Conservation (phyloP, 768 basidiomycete genomes). For the Nidularia pulvinata region DNA sequence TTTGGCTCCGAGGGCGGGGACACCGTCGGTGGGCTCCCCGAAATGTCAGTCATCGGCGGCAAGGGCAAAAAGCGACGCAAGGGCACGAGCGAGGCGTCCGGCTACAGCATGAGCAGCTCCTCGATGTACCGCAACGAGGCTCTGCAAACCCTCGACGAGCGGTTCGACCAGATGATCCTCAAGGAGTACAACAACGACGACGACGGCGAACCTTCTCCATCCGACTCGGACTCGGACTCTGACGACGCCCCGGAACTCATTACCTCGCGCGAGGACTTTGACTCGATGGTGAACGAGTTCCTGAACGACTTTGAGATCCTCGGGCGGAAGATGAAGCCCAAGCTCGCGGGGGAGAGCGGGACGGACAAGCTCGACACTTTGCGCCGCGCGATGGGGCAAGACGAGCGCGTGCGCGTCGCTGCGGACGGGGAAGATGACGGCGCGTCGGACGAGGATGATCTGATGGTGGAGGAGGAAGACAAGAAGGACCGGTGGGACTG, state of each 20-base stretch:
- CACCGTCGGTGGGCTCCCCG: slow-evolving; percentile 75
- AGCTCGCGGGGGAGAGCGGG: slow-evolving; percentile 71
- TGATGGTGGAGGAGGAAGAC: slow-evolving; percentile 46
- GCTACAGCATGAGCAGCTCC: slow-evolving; percentile 97
- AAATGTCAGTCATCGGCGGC: slow-evolving; percentile 77
- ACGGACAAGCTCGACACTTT: slow-evolving; percentile 81
- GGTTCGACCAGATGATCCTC: slow-evolving; percentile 89
- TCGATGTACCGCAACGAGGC: slow-evolving; percentile 95
- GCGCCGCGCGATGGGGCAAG: slow-evolving; percentile 75
- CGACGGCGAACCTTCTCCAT: slow-evolving; percentile 26
- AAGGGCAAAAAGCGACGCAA: slow-evolving; percentile 70
- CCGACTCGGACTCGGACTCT: slow-evolving; percentile 35
- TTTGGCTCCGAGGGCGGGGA: slow-evolving; percentile 74
- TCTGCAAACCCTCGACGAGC: slow-evolving; percentile 85
- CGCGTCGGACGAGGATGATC: slow-evolving; percentile 46
- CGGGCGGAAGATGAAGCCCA: slow-evolving; percentile 82
- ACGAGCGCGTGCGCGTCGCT: slow-evolving; percentile 48
- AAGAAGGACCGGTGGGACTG: slow-evolving; percentile 92
- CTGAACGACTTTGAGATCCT: slow-evolving; percentile 88
- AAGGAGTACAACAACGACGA: slow-evolving; percentile 76
- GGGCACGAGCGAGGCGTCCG: slow-evolving; percentile 83
- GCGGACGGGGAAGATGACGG: slow-evolving; percentile 26
- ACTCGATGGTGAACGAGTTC: slow-evolving; percentile 91
- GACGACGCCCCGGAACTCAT: slow-evolving; percentile 76
- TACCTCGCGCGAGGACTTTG: slow-evolving; percentile 87